A percentile compares a stretch with the other conserved stretches of the same genome.
Conservation (phyloP, 2,329 filamentous ascomycete species). For the Phialocephala subalpina region DNA sequence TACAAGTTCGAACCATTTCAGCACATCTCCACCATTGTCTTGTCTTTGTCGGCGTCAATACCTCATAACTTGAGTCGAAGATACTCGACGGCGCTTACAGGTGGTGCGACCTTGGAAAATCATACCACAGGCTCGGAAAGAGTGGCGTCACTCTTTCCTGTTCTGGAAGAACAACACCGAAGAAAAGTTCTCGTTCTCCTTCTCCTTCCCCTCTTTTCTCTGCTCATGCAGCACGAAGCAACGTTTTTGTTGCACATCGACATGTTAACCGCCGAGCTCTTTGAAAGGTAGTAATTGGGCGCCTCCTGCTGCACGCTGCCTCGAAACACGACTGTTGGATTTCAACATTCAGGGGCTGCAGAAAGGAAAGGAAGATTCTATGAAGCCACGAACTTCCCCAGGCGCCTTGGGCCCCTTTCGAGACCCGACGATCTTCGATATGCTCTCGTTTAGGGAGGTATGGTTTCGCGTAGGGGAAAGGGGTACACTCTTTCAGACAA, state of each 20-base stretch:
- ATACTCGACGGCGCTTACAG: not conserved
- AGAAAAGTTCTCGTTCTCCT: not conserved
- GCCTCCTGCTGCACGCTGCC: not conserved
- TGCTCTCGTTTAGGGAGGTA: not conserved
- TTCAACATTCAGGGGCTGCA: not conserved
- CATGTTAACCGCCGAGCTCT: not conserved
- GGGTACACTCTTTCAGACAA: not conserved
- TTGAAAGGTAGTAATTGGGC: not conserved
- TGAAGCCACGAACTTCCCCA: not conserved
- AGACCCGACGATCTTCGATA: not conserved
- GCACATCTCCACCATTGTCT: not conserved
- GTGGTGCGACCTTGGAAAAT: not conserved
- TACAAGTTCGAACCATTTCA: not conserved
- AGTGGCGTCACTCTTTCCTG: not conserved
- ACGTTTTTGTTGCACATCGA: conserved; percentile 5
- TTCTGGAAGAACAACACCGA: not conserved
- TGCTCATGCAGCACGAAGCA: not conserved
- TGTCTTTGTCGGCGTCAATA: not conserved
- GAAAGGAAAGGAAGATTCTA: not conserved
- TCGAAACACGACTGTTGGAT: not conserved
- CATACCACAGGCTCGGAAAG: not conserved
- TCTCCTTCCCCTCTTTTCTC: not conserved
- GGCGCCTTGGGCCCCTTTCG: not conserved
- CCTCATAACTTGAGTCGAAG: not conserved
- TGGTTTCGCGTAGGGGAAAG: conserved; percentile 6